Percentiles rank a stretch among this genome's conserved stretches.
These are phyloP conservation scores for Triticum urartu DNA, from an alignment of 176 grass and related monocot genomes.

Conservation along the genomic window DNA sequence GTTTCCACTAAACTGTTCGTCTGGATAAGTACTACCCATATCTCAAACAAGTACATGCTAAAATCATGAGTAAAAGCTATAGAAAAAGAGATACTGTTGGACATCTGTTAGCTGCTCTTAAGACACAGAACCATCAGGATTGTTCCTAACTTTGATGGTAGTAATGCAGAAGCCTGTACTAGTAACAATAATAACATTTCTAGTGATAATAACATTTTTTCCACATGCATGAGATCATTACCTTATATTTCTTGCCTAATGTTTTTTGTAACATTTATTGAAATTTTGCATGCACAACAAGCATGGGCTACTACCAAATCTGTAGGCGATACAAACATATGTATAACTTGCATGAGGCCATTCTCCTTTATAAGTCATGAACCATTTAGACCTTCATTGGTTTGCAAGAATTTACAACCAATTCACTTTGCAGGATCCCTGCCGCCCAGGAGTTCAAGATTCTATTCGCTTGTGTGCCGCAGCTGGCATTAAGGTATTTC, in stretches of 20 bases:
- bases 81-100: background rate
- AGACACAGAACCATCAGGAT: too few species aligned
- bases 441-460: slow-evolving; percentile 79
- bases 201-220: background rate
- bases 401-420: background rate
- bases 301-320: slow-evolving; percentile 4
- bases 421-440: slow-evolving; percentile 74
- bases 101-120: background rate
- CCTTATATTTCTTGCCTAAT: slow-evolving; percentile 16
- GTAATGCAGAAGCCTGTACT: background rate
- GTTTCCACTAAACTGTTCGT: background rate
- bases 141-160: background rate
- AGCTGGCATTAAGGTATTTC: slow-evolving; percentile 82
- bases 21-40: background rate
- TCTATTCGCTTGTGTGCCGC: slow-evolving; percentile 59
- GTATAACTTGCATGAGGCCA: background rate
- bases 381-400: background rate
- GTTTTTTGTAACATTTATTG: background rate
- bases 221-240: slow-evolving; percentile 7
- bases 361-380: background rate
- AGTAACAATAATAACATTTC: background rate
- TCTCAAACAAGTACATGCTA: slow-evolving; percentile 4
- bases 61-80: background rate
- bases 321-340: background rate
- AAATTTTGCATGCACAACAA: background rate